Evolutionary conservation across 139 green algal genomes (phyloP), one percentile per base, ranked within the genome.

Genomic region (Gonium pectorale): DNA sequence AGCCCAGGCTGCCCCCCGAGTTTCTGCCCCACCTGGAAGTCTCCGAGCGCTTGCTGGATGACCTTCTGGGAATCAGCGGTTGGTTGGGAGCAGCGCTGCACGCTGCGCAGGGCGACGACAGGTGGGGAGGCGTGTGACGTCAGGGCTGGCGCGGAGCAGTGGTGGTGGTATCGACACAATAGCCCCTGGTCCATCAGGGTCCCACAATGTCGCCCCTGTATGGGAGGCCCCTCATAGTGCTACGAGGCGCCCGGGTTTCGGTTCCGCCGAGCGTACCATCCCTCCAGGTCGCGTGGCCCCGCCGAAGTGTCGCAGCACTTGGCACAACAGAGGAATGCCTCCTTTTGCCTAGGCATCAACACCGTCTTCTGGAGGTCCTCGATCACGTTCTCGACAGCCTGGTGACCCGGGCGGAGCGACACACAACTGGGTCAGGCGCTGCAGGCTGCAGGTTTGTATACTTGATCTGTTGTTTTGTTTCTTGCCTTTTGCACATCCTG

Each of bases 311-410:
- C 89, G 43, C 89, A 92, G 59, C 89, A 92, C 24, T 82, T 81
- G 3, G 89, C 89, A 54, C 82, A 88, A 64, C 89, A 92, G 2
- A 90, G 83, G 68, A 92, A 92, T 0, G 89, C 79, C 60, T 90
- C 86, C 52, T 90, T 90, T 35, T 90, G 89, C 38, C 77, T 67
- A 0, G 89, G 86, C 27, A 90, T 85, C 5, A 92, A 63, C 79
- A 88, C 56, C 4, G 40, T 86, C 26, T 63, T 51, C 75, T 90
- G 86, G 9, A 92, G 3, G 51, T 90, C 83, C 24, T 90, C 86
- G 79, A 92, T 89, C 40, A 86, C 63, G 5, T 6, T 49, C 79
- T 90, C 89, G 13, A 92, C 44, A 17, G 75, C 63, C 88, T 92
- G 78, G n/a, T 26, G 24, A 51, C 5, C n/a, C 22, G 5, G 7